phyloP scores from a whole-genome alignment of 2,329 filamentous ascomycete species.

The Penicillium sp. region DNA sequence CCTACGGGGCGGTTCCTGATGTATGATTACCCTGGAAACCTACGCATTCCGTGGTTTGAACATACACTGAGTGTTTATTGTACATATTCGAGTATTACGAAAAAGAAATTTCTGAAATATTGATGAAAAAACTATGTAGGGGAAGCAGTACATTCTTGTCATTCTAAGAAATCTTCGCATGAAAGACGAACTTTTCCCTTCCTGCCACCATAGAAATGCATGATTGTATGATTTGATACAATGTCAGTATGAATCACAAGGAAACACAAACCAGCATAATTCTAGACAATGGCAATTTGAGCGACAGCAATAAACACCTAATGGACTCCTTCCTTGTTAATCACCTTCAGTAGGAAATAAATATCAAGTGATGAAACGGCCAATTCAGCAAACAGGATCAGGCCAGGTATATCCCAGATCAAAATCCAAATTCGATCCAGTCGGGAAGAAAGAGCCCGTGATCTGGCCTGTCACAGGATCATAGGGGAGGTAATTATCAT shows the following conservation, averaged over 20 bases:
- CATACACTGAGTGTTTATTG: background rate
- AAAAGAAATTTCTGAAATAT: background rate
- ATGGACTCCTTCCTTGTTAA: background rate
- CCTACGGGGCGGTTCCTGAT: background rate
- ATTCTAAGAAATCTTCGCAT: constrained; percentile 1
- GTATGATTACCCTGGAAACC: background rate
- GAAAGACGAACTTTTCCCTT: constrained; percentile 6
- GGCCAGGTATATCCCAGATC: constrained; percentile 35
- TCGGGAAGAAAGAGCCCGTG: constrained; percentile 40
- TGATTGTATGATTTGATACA: constrained; percentile 4
- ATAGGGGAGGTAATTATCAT: constrained; percentile 35
- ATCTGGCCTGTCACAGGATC: constrained; percentile 38
- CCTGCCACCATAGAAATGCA: background rate
- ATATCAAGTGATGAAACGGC: background rate
- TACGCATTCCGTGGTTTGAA: background rate
- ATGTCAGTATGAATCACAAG: background rate
- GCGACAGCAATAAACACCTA: background rate
- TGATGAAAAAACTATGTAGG: background rate
- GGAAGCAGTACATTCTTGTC: constrained; percentile 3
- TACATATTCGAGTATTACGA: background rate
- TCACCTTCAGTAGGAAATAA: background rate
- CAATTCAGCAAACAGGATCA: constrained; percentile 27
- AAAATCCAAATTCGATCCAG: constrained; percentile 29
- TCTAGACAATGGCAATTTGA: constrained; percentile 8
- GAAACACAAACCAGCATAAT: background rate